phyloP scores from a whole-genome alignment of 768 basidiomycete species.

The Mrakia hoshinonis region DNA sequence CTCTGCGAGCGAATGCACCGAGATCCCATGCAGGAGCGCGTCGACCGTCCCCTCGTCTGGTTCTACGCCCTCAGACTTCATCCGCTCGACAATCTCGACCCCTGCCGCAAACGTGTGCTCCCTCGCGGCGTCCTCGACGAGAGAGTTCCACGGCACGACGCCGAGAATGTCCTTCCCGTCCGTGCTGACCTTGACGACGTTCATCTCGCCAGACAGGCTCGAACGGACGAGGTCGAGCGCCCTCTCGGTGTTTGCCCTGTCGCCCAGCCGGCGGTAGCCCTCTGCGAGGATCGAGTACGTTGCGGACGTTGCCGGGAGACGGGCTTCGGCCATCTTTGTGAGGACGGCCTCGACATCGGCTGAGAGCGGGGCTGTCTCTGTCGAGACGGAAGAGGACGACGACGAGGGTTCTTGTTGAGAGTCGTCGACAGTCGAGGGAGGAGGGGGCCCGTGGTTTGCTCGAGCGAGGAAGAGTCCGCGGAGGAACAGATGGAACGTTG shows the following conservation, averaged over 20 bases:
- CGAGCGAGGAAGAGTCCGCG: slow-evolving; percentile 1
- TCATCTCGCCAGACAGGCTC: background rate
- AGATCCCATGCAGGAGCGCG: background rate
- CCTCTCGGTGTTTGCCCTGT: background rate
- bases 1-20: background rate
- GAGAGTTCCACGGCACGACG: slow-evolving; percentile 6
- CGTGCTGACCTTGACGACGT: slow-evolving; percentile 4
- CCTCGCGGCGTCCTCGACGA: background rate
- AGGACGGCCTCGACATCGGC: slow-evolving; percentile 3
- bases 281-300: slow-evolving; percentile 19
- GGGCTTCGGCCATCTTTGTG: background rate
- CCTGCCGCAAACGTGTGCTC: background rate
- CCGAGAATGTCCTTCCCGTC: slow-evolving; percentile 1
- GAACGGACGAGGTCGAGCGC: slow-evolving; percentile 13
- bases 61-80: slow-evolving; percentile 16
- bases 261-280: slow-evolving; percentile 14
- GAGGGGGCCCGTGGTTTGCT: background rate
- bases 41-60: slow-evolving; percentile 11
- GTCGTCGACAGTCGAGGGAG: background rate
- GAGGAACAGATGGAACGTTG: slow-evolving; percentile 17
- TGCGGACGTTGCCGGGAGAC: background rate
- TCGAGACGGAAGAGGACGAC: background rate
- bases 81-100: background rate
- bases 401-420: background rate
- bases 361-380: background rate